Evolutionary conservation across 345 rosid species (phyloP).

Genomic region (Boechera stricta): DNA sequence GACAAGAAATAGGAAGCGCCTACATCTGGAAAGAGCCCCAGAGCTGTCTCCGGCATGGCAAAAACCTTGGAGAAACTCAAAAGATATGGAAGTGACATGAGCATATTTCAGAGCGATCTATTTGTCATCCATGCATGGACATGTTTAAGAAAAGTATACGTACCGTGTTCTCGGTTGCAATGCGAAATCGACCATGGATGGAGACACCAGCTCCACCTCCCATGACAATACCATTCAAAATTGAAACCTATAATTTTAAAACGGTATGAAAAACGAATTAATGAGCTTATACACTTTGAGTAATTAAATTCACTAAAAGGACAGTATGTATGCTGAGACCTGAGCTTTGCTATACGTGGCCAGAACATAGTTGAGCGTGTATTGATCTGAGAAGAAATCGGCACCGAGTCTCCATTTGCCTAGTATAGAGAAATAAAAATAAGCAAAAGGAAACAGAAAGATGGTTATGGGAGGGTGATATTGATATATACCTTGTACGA

Average conservation of each 20-base stretch:
- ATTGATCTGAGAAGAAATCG: conserved; percentile 52
- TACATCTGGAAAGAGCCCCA: conserved; percentile 87
- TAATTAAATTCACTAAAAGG: background rate
- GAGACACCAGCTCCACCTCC: conserved; percentile 88
- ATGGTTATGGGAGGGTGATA: background rate
- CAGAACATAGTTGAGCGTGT: conserved; percentile 62
- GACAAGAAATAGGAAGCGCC: conserved; percentile 88
- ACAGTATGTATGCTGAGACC: conserved; percentile 46
- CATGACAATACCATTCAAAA: conserved; percentile 86
- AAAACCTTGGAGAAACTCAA: conserved; percentile 55
- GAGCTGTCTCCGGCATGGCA: conserved; percentile 90
- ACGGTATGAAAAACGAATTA: background rate
- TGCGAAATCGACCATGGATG: conserved; percentile 81
- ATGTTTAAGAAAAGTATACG: conserved; percentile 8
- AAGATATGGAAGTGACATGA: background rate
- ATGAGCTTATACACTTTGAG: background rate
- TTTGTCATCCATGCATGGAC: background rate
- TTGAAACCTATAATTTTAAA: conserved; percentile 58
- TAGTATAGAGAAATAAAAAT: conserved; percentile 7
- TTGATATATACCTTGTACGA: conserved; percentile 20
- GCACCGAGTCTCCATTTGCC: conserved; percentile 72
- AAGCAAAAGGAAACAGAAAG: background rate
- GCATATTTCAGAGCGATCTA: conserved; percentile 4
- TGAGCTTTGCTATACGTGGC: conserved; percentile 76
- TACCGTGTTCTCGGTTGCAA: conserved; percentile 87